A percentile compares a stretch with the other conserved stretches of the same genome.
phyloP scores from a whole-genome alignment of 768 basidiomycete species.

The Boletus edulis region DNA sequence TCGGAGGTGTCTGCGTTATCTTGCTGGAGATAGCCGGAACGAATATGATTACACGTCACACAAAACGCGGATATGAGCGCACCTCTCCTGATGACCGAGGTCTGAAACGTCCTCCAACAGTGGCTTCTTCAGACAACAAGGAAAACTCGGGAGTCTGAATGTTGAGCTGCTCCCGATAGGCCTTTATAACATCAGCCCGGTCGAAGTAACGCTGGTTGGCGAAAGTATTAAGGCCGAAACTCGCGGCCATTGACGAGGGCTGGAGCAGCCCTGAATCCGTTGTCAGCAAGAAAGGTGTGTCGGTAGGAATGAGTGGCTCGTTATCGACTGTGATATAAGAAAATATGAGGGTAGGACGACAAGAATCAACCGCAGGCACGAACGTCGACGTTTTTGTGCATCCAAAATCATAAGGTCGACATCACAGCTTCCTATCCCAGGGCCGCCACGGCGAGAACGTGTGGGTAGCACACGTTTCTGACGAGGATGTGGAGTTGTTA shows the following conservation, averaged over 20 bases:
- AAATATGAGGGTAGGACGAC: conserved; percentile 19
- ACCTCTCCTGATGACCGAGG: conserved; percentile 71
- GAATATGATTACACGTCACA: conserved; percentile 9
- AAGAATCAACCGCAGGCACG: conserved; percentile 28
- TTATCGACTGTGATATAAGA: conserved; percentile 52
- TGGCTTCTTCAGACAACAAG: conserved; percentile 45
- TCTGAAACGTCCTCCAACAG: conserved; percentile 67
- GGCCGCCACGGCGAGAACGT: conserved; percentile 76
- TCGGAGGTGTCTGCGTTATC: conserved; percentile 71
- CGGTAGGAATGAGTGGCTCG: conserved; percentile 65
- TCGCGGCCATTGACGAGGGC: conserved; percentile 37
- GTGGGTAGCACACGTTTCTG: conserved; percentile 82
- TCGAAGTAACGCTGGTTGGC: conserved; percentile 76
- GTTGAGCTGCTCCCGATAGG: conserved; percentile 62
- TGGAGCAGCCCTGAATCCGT: conserved; percentile 59
- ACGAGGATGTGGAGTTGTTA: conserved; percentile 39
- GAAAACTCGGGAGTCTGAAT: conserved; percentile 80
- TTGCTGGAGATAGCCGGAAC: conserved; percentile 30
- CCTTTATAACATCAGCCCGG: conserved; percentile 69
- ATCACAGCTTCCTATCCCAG: conserved; percentile 76
- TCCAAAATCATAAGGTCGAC: conserved; percentile 83
- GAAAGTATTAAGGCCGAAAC: conserved; percentile 49
- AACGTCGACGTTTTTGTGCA: conserved; percentile 73
- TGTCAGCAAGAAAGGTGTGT: conserved; percentile 67
- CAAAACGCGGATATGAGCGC: conserved; percentile 30